Evolutionary conservation across 805 yeast species (phyloP).

Genomic region (Pichia insulana): DNA sequence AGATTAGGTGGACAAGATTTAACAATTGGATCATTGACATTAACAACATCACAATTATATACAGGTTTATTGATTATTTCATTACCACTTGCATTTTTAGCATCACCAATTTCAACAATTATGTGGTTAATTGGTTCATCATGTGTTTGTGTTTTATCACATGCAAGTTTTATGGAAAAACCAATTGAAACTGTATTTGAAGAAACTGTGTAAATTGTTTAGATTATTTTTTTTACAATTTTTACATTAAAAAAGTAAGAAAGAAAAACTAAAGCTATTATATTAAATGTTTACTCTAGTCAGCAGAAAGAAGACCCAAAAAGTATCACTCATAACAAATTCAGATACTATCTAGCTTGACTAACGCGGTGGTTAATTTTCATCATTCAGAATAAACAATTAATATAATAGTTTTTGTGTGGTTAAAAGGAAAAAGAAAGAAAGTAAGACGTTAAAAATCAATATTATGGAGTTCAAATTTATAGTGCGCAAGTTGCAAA

Average conservation of each 20-base stretch:
- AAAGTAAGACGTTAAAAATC: too few relatives aligned
- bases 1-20: slow-evolving; percentile 78
- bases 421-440: too few relatives aligned
- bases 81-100: slow-evolving; percentile 35
- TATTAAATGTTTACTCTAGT: slow-evolving; percentile 4
- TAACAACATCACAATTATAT: slow-evolving; percentile 79
- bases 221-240: too few relatives aligned
- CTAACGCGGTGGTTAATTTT: slow-evolving; percentile 25
- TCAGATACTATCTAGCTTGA: slow-evolving; percentile 40
- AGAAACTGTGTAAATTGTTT: slow-evolving; percentile 50
- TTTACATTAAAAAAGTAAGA: background rate
- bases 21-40: slow-evolving; percentile 61
- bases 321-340: slow-evolving; percentile 28
- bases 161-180: slow-evolving; percentile 91
- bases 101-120: slow-evolving; percentile 60
- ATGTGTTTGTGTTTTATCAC: slow-evolving; percentile 75
- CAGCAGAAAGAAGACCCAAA: slow-evolving; percentile 34
- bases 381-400: slow-evolving; percentile 20
- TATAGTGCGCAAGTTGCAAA: too few relatives aligned
- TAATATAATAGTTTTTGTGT: background rate
- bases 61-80: slow-evolving; percentile 72
- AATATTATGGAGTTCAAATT: too few relatives aligned
- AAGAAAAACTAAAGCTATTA: background rate
- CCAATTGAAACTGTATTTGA: slow-evolving; percentile 97
- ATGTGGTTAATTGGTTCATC: slow-evolving; percentile 97